Evolutionary conservation across 2,329 filamentous ascomycete species (phyloP), one percentile per base, ranked within the genome.

Genomic region (Stemphylium beticola): DNA sequence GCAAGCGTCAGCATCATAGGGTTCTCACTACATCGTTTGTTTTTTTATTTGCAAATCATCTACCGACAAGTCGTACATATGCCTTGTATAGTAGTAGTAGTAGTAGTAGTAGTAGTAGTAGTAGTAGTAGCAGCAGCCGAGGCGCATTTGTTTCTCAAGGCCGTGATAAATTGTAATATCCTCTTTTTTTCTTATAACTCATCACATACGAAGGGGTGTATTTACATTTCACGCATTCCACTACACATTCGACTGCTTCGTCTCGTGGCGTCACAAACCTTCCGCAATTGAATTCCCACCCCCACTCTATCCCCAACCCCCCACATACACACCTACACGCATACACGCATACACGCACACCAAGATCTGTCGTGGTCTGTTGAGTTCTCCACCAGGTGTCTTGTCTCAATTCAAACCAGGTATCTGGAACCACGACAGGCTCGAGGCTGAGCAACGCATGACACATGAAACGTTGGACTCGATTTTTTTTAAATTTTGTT

Each of bases 121-220:
- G 40, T 26, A 52, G 48, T 33, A 42, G 42, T 22, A 49, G 49
- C 8, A 24, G 26, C 26, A 29, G 26, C 26, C 26, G 26, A 29
- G 11, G 26, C 8, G 26, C 9, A 3, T 11, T 29, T 29, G 10
- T 29, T 24, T 24, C 20, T 24, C 26, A 49, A 33, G 38, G 44
- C 32, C 36, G 48, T 33, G 31, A 32, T 58, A 57, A 58, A 61
- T 61, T 61, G 58, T 61, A 61, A 61, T 61, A 61, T 44, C 43
- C 33, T 46, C 52, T 49, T 38, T 17, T 26, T 12, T 29, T 45
- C 29, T 36, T 12, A 45, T 4, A 45, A 22, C 15, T n/a, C n/a
- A n/a, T n/a, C 14, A 22, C 7, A 40, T 24, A 9, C 2, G 11
- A 8, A 29, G 9, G 26, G 11, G 11, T 29, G 26, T 29, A 10